Evolutionary conservation across 768 basidiomycete genomes (phyloP).

Genomic region (Pulveroboletus sp.): DNA sequence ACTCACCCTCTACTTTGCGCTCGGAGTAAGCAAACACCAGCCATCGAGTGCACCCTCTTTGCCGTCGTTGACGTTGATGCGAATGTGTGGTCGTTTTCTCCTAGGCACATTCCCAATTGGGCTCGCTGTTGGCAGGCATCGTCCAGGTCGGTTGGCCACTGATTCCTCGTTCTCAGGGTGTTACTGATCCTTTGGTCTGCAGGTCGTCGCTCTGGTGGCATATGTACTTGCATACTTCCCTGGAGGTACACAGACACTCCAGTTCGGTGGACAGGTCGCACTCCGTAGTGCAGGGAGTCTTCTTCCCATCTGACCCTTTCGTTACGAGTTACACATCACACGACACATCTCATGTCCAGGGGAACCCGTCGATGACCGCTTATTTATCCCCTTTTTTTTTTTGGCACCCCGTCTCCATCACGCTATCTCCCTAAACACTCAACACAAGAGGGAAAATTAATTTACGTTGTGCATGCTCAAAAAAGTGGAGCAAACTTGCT

Average conservation of each 20-base stretch:
- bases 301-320: slow-evolving; percentile 59
- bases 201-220: slow-evolving; percentile 79
- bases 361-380: not conserved
- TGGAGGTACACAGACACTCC: slow-evolving; percentile 75
- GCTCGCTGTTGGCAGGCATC: slow-evolving; percentile 76
- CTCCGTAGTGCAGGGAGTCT: slow-evolving; percentile 80
- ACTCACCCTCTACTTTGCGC: slow-evolving; percentile 86
- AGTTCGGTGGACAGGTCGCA: slow-evolving; percentile 74
- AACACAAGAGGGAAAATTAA: not conserved
- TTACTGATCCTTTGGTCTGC: slow-evolving; percentile 1
- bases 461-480: not conserved
- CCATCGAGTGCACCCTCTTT: too few species aligned
- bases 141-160: slow-evolving; percentile 53
- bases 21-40: slow-evolving; percentile 51
- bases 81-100: not conserved
- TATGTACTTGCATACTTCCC: slow-evolving; percentile 97
- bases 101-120: slow-evolving; percentile 79
- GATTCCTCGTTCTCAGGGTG: not conserved
- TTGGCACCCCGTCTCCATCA: not conserved
- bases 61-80: not conserved
- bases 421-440: not conserved
- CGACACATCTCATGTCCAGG: not conserved
- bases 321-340: not conserved
- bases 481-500: not conserved
- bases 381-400: slow-evolving; percentile 5